Evolutionary conservation across 1,284 basidiomycete species (phyloP).

Genomic region (Somion occarium): DNA sequence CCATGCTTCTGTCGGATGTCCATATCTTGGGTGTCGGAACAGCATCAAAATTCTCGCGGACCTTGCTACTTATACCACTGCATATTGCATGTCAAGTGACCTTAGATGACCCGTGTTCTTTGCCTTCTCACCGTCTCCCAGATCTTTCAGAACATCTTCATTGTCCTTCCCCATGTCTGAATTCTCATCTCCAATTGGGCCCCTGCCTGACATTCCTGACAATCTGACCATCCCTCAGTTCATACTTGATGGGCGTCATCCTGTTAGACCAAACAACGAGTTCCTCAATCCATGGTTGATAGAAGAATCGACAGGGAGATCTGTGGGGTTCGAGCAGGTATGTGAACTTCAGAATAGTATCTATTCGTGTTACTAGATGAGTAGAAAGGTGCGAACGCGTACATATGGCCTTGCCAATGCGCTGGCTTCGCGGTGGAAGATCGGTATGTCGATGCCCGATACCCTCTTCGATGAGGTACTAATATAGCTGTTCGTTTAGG

Average conservation of each 20-base stretch:
- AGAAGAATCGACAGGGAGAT: conserved; percentile 20
- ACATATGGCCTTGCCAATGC: conserved; percentile 29
- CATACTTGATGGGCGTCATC: conserved; percentile 53
- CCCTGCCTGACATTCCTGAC: conserved; percentile 56
- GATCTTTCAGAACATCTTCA: too few relatives aligned
- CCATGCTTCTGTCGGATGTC: too few relatives aligned
- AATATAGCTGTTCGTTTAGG: conserved; percentile 9
- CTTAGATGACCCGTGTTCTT: background rate
- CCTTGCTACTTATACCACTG: too few relatives aligned
- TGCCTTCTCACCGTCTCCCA: background rate
- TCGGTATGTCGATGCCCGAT: conserved; percentile 17
- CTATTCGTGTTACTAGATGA: conserved; percentile 1
- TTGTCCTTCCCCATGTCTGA: conserved; percentile 6
- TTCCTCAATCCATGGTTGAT: conserved; percentile 18
- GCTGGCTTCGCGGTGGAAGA: conserved; percentile 21
- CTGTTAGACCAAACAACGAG: conserved; percentile 36
- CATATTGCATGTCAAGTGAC: too few relatives aligned
- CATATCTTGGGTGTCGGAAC: too few relatives aligned
- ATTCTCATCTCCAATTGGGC: conserved; percentile 23
- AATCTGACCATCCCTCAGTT: conserved; percentile 73
- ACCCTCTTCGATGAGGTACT: background rate
- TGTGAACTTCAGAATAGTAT: background rate
- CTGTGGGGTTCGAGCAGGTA: conserved; percentile 15
- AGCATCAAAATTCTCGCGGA: too few relatives aligned
- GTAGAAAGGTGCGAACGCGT: conserved; percentile 19